A percentile compares a stretch with the other conserved stretches of the same genome.
Evolutionary conservation across 495 filamentous ascomycete species (phyloP).

Genomic region (Choiromyces venosus): DNA sequence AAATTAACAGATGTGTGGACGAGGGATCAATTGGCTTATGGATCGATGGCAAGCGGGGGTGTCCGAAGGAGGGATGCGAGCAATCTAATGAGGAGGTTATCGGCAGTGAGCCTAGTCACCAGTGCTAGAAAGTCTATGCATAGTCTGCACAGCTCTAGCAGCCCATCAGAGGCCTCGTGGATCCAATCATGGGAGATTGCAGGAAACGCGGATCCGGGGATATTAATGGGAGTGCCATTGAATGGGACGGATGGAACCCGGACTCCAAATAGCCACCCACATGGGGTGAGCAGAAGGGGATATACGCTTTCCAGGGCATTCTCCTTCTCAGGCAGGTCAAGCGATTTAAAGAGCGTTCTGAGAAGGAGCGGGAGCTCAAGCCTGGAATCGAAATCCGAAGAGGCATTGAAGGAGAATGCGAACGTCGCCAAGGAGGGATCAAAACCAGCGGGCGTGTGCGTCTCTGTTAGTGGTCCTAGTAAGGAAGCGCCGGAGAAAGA

Average conservation of each 20-base stretch:
- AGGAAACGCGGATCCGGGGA: conserved; percentile 13
- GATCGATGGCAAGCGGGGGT: conserved; percentile 21
- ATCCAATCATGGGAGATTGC: conserved; percentile 22
- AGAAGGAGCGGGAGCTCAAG: neutral
- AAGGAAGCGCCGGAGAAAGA: neutral
- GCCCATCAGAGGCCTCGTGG: conserved; percentile 28
- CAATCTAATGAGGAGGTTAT: conserved; percentile 33
- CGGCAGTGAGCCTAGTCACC: conserved; percentile 33
- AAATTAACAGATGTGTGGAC: conserved; percentile 77
- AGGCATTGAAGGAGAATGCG: neutral
- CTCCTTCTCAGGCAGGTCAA: conserved; percentile 19
- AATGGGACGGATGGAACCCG: conserved; percentile 11
- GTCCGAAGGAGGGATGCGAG: conserved; percentile 31
- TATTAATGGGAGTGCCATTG: conserved; percentile 13
- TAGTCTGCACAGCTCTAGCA: conserved; percentile 34
- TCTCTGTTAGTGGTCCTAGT: neutral
- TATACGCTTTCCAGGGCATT: conserved; percentile 26
- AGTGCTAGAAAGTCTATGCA: conserved; percentile 35
- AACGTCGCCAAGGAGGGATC: neutral
- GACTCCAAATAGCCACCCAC: neutral
- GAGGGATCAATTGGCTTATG: conserved; percentile 68
- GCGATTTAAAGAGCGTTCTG: neutral
- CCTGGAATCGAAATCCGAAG: neutral
- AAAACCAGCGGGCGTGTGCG: neutral
- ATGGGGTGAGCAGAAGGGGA: conserved; percentile 18